Base-by-base conservation (phyloP, 2,329 filamentous ascomycete genomes). In the Xylaria polymorpha region DNA sequence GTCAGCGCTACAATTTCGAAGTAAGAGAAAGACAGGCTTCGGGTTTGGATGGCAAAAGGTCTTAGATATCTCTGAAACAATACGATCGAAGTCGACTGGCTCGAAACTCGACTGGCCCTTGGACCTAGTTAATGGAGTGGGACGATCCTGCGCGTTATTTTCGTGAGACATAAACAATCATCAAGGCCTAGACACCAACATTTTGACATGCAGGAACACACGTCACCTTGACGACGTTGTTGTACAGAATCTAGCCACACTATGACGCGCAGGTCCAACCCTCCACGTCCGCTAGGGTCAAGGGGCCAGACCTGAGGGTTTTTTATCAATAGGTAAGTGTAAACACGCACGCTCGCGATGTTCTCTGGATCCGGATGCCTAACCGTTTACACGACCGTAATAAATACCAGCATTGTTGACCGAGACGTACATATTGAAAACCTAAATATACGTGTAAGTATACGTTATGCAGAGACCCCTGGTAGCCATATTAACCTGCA, bases 1-100 rank as follows among this genome's bases (percentile, higher is more conserved):
- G 15, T 43, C 15, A 4, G 1, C n/a, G n/a, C n/a, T 18, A 20
- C n/a, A 44, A 43, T 9, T 20, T 9, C 43, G 37, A 58, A 15
- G 35, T 10, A 22, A 29, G n/a, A 43, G 35, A 43, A 43, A n/a
- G 37, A 37, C 32, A n/a, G 39, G 22, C n/a, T 10, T 9, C 4
- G n/a, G 18, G 18, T 29, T 48, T 32, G 37, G 22, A n/a, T 9
- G 48, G 32, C 20, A 14, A 37, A 22, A n/a, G 4, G 35, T 29
- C 29, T 61, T 39, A 63, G 15, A 64, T 69, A 64, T 63, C 22
- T 61, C 22, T 7, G 39, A 64, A 37, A 9, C 15, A 35, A n/a
- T 7, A 7, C 48, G 15, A 35, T n/a, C 44, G 4, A 22, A 14
- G 4, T 51, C 20, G 32, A 18, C 51, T 44, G 12, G 32, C 35